Base-by-base conservation (phyloP, 2,329 filamentous ascomycete genomes). In the Alternaria gansuensis region DNA sequence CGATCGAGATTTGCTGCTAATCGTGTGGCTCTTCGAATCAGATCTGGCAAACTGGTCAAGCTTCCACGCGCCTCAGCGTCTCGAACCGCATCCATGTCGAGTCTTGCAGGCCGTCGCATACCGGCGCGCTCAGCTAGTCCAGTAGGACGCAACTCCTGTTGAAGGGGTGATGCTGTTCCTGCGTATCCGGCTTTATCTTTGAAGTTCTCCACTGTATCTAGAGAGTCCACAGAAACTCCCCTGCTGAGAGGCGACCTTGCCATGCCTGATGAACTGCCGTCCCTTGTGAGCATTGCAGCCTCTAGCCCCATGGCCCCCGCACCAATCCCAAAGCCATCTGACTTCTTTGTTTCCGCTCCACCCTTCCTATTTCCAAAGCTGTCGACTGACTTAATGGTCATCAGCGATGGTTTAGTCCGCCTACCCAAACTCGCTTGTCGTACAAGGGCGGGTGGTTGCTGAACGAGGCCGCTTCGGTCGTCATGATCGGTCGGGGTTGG, bases 1-100 rank as follows among this genome's bases (percentile, higher is more conserved):
- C 88, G 88, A 70, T 98, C 94, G 58, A 99, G 88, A 78, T 96
- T 93, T 0, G 91, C 87, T 14, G 93, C 94, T 36, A 98, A 81
- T 65, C 87, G 88, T 0, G 94, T 98, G 10, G 95, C 95, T 67
- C 95, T 87, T 70, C 88, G 85, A 66, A 99, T 98, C 60, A 99
- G 81, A 75, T 98, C 95, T 0, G 93, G 90, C 59, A 99, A 81
- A 77, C 93, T 97, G 1, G 95, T 98, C 63, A 97, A 82, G 74
- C 93, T 97, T 4, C 92, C 93, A 71, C 95, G 87, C 1, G 90
- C 87, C 76, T 97, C 92, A 14, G 91, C 91, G 51, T 90, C 88
- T 64, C 88, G 86, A 3, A 96, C 90, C 4, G 91, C 91, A 71
- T 93, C 89, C 24, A 97, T 89, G 72, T 97, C 88, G 4, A 97